These are phyloP conservation scores for Colletotrichum magnum DNA, from an alignment of 2,329 filamentous ascomycete species.

Conservation along the genomic window DNA sequence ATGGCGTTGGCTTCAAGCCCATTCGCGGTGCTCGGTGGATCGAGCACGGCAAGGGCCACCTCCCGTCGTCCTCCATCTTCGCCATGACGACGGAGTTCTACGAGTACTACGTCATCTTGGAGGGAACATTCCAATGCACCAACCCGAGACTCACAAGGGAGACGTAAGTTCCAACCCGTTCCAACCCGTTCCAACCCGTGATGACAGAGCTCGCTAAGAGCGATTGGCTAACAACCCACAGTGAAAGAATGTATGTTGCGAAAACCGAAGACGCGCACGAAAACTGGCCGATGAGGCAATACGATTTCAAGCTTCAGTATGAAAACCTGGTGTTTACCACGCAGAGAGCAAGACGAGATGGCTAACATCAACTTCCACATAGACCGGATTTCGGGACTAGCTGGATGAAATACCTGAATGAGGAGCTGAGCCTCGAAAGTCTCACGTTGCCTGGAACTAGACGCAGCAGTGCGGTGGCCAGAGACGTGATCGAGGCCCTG, in stretches of 20 bases:
- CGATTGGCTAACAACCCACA: not conserved
- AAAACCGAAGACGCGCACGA: not conserved
- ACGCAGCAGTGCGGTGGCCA: constrained; percentile 10
- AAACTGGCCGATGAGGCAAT: constrained; percentile 6
- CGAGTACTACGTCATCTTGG: not conserved
- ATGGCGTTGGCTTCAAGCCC: not conserved
- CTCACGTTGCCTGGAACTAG: constrained; percentile 24
- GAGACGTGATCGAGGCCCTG: constrained; percentile 1
- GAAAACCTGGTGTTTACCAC: not conserved
- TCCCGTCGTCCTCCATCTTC: not conserved
- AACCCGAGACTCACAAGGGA: not conserved
- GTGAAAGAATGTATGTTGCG: not conserved
- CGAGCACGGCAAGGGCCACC: not conserved
- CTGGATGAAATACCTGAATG: constrained; percentile 21
- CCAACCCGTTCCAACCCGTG: not conserved
- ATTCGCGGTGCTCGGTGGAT: constrained; percentile 1
- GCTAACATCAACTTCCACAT: not conserved
- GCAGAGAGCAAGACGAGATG: not conserved
- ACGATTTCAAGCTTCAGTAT: not conserved
- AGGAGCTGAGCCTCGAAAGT: not conserved
- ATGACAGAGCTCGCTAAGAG: not conserved
- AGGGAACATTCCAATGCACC: not conserved
- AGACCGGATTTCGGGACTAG: constrained; percentile 5
- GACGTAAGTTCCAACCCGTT: not conserved
- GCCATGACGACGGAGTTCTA: not conserved